Conservation (phyloP, 495 filamentous ascomycete genomes). For the Penicillium malachiteum region DNA sequence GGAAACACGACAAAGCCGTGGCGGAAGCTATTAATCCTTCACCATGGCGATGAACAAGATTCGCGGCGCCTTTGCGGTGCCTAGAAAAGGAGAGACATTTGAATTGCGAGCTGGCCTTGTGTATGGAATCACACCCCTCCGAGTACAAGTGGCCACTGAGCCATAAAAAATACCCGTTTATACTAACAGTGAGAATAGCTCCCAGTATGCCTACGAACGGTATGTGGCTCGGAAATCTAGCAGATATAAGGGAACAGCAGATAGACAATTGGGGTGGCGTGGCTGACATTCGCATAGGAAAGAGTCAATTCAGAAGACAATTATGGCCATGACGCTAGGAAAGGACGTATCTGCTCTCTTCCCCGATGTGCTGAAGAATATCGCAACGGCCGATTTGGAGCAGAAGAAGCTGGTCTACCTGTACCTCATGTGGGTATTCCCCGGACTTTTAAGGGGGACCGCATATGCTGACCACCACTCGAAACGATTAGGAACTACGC, state of each 20-base stretch:
- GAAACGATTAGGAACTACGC: slow-evolving; percentile 82
- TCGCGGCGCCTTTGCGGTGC: slow-evolving; percentile 85
- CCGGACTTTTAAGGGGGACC: not conserved
- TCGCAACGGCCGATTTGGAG: slow-evolving; percentile 90
- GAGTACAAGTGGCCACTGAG: slow-evolving; percentile 13
- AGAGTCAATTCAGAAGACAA: slow-evolving; percentile 98
- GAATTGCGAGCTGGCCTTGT: slow-evolving; percentile 95
- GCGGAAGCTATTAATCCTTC: slow-evolving; percentile 36
- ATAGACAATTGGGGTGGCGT: slow-evolving; percentile 7
- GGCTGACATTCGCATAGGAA: slow-evolving; percentile 59
- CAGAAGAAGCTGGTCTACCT: slow-evolving; percentile 99
- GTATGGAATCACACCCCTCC: slow-evolving; percentile 38
- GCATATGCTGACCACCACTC: slow-evolving; percentile 19
- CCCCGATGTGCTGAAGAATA: slow-evolving; percentile 98
- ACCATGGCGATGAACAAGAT: slow-evolving; percentile 94
- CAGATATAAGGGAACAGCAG: not conserved
- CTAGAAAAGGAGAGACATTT: slow-evolving; percentile 96
- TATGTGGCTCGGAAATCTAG: slow-evolving; percentile 30
- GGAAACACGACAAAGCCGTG: slow-evolving; percentile 52
- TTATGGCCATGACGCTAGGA: slow-evolving; percentile 98
- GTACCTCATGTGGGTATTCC: slow-evolving; percentile 79
- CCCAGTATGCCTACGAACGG: slow-evolving; percentile 98
- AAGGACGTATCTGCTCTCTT: slow-evolving; percentile 98
- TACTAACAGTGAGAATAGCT: slow-evolving; percentile 48
- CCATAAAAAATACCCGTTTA: slow-evolving; percentile 6